Evolutionary conservation across 2,329 filamentous ascomycete genomes (phyloP), one percentile per base, ranked within the genome.

Genomic region (Ophiostoma angusticollis): DNA sequence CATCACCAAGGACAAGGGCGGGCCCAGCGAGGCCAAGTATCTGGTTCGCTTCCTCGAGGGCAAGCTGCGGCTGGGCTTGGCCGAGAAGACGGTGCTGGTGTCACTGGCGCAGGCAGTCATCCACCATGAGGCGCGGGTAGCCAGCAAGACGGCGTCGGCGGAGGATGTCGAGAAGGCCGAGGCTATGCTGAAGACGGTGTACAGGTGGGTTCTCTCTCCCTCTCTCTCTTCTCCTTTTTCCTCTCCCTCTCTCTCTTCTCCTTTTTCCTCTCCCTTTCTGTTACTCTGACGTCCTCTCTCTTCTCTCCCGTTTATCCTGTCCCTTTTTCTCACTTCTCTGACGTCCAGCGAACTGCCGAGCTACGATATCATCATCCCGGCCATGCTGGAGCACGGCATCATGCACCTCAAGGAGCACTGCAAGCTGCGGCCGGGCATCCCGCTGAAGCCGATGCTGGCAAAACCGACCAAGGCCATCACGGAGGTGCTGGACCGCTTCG

Each of bases 401-500:
- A 74, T 80, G 63, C 78, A 86, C 27, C 63, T 98, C 11, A 73
- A 75, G 37, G 80, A 93, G 9, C 75, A 80, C 41, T 95, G 91
- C 70, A 93, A 93, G 58, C 71, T 98, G 31, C 83, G 85, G 49
- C 89, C 91, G 0, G 91, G 91, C 46, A 83, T 98, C 13, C 91
- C 91, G 1, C 68, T 98, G 42, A 98, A 98, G 60, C 91, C 91
- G 51, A 98, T 98, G 91, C 70, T 98, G 64, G 91, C 91, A 16
- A 96, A 96, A 53, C 91, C 91, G 3, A 98, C 91, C 9, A 98
- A 98, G 58, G 87, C 91, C 5, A 95, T 98, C 51, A 94, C 87
- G 1, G 91, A 98, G 61, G 91, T 98, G 0, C 70, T 98, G 9
- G 89, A 98, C 59, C 83, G 91, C 5, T 98, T 98, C 49, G 91